phyloP scores from a whole-genome alignment of 257 asterid genomes.

The Schizonepeta tenuifolia region DNA sequence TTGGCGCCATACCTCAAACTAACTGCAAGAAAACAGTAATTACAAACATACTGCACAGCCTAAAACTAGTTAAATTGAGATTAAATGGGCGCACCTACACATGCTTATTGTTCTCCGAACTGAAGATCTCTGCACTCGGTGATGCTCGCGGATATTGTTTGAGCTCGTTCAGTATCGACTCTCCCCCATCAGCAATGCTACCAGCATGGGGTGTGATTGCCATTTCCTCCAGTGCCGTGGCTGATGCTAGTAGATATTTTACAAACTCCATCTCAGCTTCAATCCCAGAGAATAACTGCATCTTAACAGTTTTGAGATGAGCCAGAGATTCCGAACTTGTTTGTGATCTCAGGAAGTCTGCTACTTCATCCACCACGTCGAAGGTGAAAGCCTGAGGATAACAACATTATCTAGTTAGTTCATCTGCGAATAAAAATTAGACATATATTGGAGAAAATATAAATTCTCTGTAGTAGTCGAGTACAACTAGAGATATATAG shows the following conservation, averaged over 20 bases:
- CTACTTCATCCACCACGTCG: slow-evolving; percentile 52
- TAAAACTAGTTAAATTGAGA: neutral
- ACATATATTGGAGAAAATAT: no score
- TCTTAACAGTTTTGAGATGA: slow-evolving; percentile 51
- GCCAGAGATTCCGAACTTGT: slow-evolving; percentile 40
- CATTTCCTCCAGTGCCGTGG: slow-evolving; percentile 56
- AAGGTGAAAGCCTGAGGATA: slow-evolving; percentile 52
- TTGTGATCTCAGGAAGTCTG: slow-evolving; percentile 54
- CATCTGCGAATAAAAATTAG: no score
- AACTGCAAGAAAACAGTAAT: slow-evolving; percentile 1
- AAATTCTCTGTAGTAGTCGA: no score
- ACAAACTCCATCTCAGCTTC: slow-evolving; percentile 69
- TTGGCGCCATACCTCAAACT: neutral
- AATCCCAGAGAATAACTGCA: slow-evolving; percentile 55
- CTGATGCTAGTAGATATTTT: slow-evolving; percentile 55
- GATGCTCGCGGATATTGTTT: slow-evolving; percentile 54
- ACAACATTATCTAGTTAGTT: neutral
- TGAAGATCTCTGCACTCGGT: slow-evolving; percentile 48
- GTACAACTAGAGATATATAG: no score
- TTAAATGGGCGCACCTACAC: neutral
- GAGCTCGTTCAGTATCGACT: slow-evolving; percentile 51
- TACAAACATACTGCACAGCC: slow-evolving; percentile 1
- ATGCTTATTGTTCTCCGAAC: slow-evolving; percentile 33
- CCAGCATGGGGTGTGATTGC: slow-evolving; percentile 43
- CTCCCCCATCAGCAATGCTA: slow-evolving; percentile 46